Evolutionary conservation across 2,329 filamentous ascomycete species (phyloP).

Genomic region (Penicillium brevicompactum): DNA sequence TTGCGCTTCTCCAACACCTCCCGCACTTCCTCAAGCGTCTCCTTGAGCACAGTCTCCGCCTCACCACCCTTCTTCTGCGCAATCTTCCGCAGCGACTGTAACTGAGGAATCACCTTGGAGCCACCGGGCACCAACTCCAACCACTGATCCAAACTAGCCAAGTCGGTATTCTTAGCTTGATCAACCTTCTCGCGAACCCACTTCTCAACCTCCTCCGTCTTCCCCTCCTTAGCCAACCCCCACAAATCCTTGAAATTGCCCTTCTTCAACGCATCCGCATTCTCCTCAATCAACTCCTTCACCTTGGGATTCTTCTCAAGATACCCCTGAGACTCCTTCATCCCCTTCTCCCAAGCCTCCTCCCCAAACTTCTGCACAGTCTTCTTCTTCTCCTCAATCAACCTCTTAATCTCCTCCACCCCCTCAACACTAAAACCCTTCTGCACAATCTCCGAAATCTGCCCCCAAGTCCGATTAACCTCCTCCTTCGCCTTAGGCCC

Average conservation of each 20-base stretch:
- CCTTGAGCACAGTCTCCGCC: constrained; percentile 67
- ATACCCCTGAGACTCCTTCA: constrained; percentile 70
- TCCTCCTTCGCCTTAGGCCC: constrained; percentile 78
- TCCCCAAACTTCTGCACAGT: constrained; percentile 66
- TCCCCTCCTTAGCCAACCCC: constrained; percentile 63
- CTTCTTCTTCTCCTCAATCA: constrained; percentile 71
- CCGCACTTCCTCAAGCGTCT: constrained; percentile 55
- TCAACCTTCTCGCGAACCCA: constrained; percentile 63
- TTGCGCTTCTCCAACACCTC: constrained; percentile 23
- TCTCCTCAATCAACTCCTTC: constrained; percentile 72
- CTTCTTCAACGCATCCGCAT: constrained; percentile 67
- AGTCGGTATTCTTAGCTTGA: constrained; percentile 59
- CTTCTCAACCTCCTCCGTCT: constrained; percentile 60
- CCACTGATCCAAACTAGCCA: constrained; percentile 60
- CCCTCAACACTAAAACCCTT: constrained; percentile 60
- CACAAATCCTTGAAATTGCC: constrained; percentile 68
- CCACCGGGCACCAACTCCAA: constrained; percentile 67
- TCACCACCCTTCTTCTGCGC: constrained; percentile 69
- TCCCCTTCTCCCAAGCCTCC: constrained; percentile 70
- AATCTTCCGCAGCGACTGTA: constrained; percentile 65
- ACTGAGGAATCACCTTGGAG: constrained; percentile 65
- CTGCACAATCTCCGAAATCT: constrained; percentile 66
- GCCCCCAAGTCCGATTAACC: constrained; percentile 69
- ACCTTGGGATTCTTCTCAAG: constrained; percentile 76
- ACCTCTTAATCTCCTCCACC: constrained; percentile 56